These are phyloP conservation scores for Fusarium falciforme DNA, from an alignment of 2,329 filamentous ascomycete species.

Conservation along the genomic window DNA sequence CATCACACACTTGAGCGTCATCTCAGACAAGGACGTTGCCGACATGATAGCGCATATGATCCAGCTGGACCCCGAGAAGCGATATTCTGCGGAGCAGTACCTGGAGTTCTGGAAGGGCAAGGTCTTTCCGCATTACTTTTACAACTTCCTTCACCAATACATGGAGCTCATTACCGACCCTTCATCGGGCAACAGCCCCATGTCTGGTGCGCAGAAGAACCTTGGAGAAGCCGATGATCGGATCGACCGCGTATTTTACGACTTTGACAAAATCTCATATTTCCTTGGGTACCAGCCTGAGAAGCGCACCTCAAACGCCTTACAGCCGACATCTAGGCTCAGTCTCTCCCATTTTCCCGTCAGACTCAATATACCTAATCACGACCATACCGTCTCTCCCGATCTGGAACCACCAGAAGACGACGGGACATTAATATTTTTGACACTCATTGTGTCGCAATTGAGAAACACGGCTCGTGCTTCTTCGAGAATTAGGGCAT, in stretches of 20 bases:
- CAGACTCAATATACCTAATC: conserved; percentile 86
- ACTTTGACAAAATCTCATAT: conserved; percentile 98
- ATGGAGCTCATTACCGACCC: conserved; percentile 97
- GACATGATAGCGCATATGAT: conserved; percentile 97
- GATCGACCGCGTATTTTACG: conserved; percentile 91
- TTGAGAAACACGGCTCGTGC: conserved; percentile 89
- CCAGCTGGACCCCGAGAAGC: conserved; percentile 88
- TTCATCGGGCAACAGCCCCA: conserved; percentile 78
- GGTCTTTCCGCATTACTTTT: conserved; percentile 96
- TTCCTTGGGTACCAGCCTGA: conserved; percentile 82
- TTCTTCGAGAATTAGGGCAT: conserved; percentile 87
- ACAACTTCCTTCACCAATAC: conserved; percentile 96
- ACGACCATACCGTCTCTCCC: conserved; percentile 76
- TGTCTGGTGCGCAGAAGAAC: conserved; percentile 75
- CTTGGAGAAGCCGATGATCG: conserved; percentile 90
- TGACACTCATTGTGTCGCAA: conserved; percentile 89
- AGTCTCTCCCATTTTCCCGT: conserved; percentile 79
- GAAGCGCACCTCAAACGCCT: conserved; percentile 47
- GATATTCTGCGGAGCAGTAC: conserved; percentile 94
- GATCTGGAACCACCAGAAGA: conserved; percentile 74
- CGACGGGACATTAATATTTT: conserved; percentile 91
- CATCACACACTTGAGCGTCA: conserved; percentile 82
- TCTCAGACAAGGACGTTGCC: conserved; percentile 86
- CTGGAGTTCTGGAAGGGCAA: conserved; percentile 91
- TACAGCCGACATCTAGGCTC: conserved; percentile 53